These are phyloP conservation scores for Clohesyomyces aquaticus DNA, from an alignment of 495 filamentous ascomycete species.

Conservation along the genomic window DNA sequence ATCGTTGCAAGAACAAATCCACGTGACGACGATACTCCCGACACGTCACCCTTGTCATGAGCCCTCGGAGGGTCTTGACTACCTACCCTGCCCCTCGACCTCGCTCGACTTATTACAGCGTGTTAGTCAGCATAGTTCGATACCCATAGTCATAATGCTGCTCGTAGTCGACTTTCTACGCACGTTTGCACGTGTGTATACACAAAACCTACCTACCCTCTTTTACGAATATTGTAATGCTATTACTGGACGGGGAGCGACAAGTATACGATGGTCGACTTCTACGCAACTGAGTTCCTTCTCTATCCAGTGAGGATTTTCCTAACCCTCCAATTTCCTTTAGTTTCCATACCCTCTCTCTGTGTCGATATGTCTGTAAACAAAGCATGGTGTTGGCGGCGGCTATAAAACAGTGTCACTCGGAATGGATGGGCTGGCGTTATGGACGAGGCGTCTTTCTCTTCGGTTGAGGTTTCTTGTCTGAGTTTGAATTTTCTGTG, in stretches of 20 bases:
- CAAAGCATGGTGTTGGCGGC: slow-evolving; percentile 35
- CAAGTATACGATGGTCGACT: neutral
- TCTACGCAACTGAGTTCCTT: neutral
- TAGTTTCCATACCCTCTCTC: slow-evolving; percentile 1
- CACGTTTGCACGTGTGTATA: no score
- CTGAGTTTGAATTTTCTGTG: no score
- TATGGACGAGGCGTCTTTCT: no score
- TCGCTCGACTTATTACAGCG: no score
- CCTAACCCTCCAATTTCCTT: neutral
- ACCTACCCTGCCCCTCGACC: neutral
- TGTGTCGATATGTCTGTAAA: slow-evolving; percentile 8
- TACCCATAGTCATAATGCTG: no score
- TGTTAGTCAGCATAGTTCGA: no score
- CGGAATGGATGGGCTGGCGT: no score
- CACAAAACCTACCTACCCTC: neutral
- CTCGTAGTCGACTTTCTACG: no score
- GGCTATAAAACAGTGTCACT: neutral
- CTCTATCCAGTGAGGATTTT: no score
- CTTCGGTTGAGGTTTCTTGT: no score
- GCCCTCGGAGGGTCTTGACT: neutral
- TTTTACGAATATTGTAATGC: neutral
- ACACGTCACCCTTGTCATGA: slow-evolving; percentile 34
- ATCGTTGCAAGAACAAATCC: neutral
- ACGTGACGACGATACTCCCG: slow-evolving; percentile 17
- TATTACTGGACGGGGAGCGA: neutral